phyloP scores from a whole-genome alignment of 2,329 filamentous ascomycete genomes.

The Aspergillus novofumigatus region DNA sequence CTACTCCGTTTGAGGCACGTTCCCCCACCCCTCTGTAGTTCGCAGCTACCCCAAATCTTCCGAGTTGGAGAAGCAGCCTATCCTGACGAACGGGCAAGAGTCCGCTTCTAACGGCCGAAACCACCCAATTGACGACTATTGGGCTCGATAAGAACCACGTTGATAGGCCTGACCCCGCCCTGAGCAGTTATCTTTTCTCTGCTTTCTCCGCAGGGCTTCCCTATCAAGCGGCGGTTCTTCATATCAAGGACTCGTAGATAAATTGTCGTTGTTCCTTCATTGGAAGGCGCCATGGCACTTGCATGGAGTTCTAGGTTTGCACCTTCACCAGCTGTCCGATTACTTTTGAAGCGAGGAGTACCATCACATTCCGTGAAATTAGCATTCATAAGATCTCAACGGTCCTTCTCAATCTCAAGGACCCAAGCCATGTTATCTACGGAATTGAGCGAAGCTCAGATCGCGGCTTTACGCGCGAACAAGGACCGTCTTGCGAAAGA shows the following conservation, averaged over 20 bases:
- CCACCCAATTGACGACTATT: neutral
- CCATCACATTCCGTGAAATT: neutral
- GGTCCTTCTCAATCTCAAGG: constrained; percentile 11
- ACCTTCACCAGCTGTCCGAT: constrained; percentile 1
- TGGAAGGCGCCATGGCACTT: constrained; percentile 6
- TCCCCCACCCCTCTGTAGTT: neutral
- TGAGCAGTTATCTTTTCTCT: constrained; percentile 2
- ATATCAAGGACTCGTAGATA: neutral
- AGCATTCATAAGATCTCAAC: constrained; percentile 3
- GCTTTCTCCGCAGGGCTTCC: neutral
- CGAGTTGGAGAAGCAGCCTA: constrained; percentile 5
- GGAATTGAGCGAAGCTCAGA: constrained; percentile 47
- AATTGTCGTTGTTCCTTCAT: neutral
- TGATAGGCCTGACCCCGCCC: neutral
- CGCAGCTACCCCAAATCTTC: constrained; percentile 4
- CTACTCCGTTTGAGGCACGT: neutral
- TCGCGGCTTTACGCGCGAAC: constrained; percentile 54
- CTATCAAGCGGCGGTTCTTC: neutral
- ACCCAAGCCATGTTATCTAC: constrained; percentile 33
- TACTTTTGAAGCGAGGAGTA: constrained; percentile 1
- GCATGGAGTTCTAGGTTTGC: neutral
- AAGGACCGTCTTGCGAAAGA: constrained; percentile 58
- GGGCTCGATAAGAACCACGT: neutral
- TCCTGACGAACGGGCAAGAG: neutral
- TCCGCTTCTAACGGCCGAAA: neutral